Conservation (phyloP, 2,329 filamentous ascomycete species). For the Rhynchosporium secalis region DNA sequence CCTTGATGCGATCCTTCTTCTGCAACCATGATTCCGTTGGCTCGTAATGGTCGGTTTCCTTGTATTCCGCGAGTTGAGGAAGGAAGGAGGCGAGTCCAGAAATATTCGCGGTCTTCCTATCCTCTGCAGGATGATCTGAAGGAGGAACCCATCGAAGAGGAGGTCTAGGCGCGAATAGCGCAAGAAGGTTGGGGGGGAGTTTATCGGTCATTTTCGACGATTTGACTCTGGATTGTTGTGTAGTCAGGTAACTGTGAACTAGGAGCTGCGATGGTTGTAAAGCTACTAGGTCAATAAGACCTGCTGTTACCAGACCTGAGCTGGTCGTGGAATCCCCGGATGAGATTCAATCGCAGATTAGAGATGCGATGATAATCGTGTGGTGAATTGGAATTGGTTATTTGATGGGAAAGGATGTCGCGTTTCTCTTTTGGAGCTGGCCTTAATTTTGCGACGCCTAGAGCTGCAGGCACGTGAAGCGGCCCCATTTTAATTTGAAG, state of each 20-base stretch:
- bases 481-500: background rate
- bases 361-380: background rate
- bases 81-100: constrained; percentile 74
- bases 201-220: constrained; percentile 81
- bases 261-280: background rate
- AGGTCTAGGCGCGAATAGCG: constrained; percentile 92
- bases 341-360: constrained; percentile 4
- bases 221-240: constrained; percentile 2
- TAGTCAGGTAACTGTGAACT: constrained; percentile 2
- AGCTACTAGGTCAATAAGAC: background rate
- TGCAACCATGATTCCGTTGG: constrained; percentile 94
- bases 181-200: constrained; percentile 86
- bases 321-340: background rate
- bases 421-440: background rate
- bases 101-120: constrained; percentile 73
- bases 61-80: constrained; percentile 72
- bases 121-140: constrained; percentile 77
- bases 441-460: background rate
- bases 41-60: constrained; percentile 71
- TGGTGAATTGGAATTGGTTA: background rate
- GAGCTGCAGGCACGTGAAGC: constrained; percentile 4
- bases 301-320: constrained; percentile 1
- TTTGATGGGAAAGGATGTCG: background rate
- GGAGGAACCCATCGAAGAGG: constrained; percentile 87
- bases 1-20: constrained; percentile 77